phyloP scores from a whole-genome alignment of 2,329 filamentous ascomycete species.

The Hypoxylon sp. region DNA sequence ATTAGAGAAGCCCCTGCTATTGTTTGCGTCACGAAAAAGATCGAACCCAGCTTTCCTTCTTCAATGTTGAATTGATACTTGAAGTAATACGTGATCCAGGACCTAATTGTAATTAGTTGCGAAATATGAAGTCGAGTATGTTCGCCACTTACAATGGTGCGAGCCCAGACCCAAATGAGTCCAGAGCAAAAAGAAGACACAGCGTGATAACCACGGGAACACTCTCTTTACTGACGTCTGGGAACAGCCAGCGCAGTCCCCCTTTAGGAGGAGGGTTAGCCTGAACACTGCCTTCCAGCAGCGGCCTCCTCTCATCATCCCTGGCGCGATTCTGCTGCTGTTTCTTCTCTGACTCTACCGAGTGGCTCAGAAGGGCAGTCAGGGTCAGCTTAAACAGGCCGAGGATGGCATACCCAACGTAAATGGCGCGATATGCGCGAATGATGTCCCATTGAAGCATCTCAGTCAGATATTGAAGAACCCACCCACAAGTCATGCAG shows the following conservation, averaged over 20 bases:
- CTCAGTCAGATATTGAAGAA: conserved; percentile 65
- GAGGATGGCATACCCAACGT: conserved; percentile 69
- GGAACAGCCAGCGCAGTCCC: conserved; percentile 59
- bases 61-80: conserved; percentile 63
- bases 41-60: conserved; percentile 65
- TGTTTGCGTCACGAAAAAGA: conserved; percentile 69
- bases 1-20: conserved; percentile 68
- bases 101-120: conserved; percentile 58
- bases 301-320: conserved; percentile 45
- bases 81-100: conserved; percentile 73
- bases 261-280: conserved; percentile 18
- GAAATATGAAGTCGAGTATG: conserved; percentile 33
- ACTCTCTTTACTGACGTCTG: conserved; percentile 63
- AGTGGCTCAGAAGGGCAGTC: conserved; percentile 62
- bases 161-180: conserved; percentile 72
- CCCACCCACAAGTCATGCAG: conserved; percentile 70
- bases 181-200: conserved; percentile 66
- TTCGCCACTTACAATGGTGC: conserved; percentile 71
- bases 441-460: conserved; percentile 46
- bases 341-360: conserved; percentile 55
- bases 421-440: conserved; percentile 60
- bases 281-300: conserved; percentile 34
- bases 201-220: conserved; percentile 71
- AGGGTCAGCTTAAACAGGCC: conserved; percentile 71
- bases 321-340: conserved; percentile 32